These are phyloP conservation scores for Neurospora sp. DNA, from an alignment of 2,329 filamentous ascomycete species.

Conservation along the genomic window DNA sequence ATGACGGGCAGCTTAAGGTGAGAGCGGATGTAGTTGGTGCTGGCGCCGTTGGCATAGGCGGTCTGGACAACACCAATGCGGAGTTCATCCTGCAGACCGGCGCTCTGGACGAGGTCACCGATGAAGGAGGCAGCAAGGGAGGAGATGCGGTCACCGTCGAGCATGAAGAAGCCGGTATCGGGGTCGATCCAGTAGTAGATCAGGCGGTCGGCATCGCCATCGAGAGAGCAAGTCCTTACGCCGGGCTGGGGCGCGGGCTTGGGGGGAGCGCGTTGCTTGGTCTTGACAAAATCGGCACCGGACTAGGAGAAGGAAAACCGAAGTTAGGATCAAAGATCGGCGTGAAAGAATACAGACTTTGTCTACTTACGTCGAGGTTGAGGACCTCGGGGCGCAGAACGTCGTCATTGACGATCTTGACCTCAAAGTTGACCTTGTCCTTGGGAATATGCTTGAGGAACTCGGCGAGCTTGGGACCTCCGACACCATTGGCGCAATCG, in stretches of 20 bases:
- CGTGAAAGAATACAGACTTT: neutral
- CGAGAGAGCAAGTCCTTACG: slow-evolving; percentile 79
- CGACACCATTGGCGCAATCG: slow-evolving; percentile 94
- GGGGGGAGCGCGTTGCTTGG: slow-evolving; percentile 82
- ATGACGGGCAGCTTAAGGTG: slow-evolving; percentile 81
- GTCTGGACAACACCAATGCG: slow-evolving; percentile 95
- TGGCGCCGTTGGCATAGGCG: slow-evolving; percentile 93
- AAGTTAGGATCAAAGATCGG: neutral
- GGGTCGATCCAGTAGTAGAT: slow-evolving; percentile 90
- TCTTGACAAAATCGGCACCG: slow-evolving; percentile 96
- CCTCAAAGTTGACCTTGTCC: slow-evolving; percentile 61
- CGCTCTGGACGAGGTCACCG: slow-evolving; percentile 72
- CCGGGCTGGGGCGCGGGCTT: slow-evolving; percentile 67
- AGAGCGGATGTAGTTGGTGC: slow-evolving; percentile 84
- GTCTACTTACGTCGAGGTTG: slow-evolving; percentile 65
- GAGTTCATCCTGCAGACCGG: slow-evolving; percentile 68
- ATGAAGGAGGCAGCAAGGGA: slow-evolving; percentile 92
- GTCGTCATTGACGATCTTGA: slow-evolving; percentile 87
- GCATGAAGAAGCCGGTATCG: slow-evolving; percentile 75
- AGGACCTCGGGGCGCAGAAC: slow-evolving; percentile 81
- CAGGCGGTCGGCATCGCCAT: slow-evolving; percentile 90
- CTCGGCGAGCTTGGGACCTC: slow-evolving; percentile 80
- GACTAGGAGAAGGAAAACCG: slow-evolving; percentile 42
- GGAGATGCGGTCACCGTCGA: slow-evolving; percentile 94
- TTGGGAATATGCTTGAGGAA: slow-evolving; percentile 73